phyloP scores from a whole-genome alignment of 2,329 filamentous ascomycete species.

The Colletotrichum australisinense region DNA sequence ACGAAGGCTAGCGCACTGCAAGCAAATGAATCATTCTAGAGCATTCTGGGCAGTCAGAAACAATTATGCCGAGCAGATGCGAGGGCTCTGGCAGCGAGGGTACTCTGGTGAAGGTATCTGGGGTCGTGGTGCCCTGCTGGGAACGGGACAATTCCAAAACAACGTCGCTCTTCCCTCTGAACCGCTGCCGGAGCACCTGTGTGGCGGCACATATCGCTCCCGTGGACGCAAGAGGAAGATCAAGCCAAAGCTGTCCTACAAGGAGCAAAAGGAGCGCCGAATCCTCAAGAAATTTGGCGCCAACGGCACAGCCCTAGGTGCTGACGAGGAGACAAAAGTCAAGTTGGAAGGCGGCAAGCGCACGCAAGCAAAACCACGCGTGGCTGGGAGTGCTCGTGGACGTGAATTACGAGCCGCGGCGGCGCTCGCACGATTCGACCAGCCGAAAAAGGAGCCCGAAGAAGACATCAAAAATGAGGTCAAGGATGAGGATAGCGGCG shows the following conservation, averaged over 20 bases:
- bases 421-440: constrained; percentile 78
- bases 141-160: constrained; percentile 68
- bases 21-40: constrained; percentile 89
- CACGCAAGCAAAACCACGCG: constrained; percentile 74
- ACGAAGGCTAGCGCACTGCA: constrained; percentile 79
- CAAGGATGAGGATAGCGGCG: constrained; percentile 50
- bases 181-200: constrained; percentile 76
- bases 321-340: constrained; percentile 73
- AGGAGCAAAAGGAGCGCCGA: constrained; percentile 77
- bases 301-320: constrained; percentile 76
- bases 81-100: constrained; percentile 72
- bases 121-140: constrained; percentile 76
- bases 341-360: constrained; percentile 76
- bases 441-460: constrained; percentile 64
- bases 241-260: constrained; percentile 70
- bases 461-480: constrained; percentile 43
- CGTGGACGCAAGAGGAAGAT: constrained; percentile 65
- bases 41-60: constrained; percentile 86
- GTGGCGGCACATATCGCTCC: constrained; percentile 82
- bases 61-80: constrained; percentile 77
- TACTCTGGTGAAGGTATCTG: constrained; percentile 88
- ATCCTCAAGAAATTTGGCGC: constrained; percentile 83
- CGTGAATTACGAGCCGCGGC: constrained; percentile 82
- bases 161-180: constrained; percentile 66
- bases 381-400: constrained; percentile 79